Evolutionary conservation across 2,329 filamentous ascomycete species (phyloP), one percentile per base, ranked within the genome.

Genomic region (Cyphellophora attinorum): DNA sequence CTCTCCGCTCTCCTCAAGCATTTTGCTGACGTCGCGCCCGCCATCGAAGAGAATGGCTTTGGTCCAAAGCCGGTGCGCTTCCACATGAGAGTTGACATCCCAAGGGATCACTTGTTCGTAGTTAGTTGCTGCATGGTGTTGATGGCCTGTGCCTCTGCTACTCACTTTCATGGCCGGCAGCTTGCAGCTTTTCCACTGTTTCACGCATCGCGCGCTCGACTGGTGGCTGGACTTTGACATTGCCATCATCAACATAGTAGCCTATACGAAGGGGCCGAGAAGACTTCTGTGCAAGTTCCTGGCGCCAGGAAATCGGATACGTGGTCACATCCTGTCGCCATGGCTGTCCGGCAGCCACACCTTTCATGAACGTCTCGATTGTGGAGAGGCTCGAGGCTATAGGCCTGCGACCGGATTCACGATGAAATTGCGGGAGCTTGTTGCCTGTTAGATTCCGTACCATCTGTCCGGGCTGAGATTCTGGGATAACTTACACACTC

Each of bases 201-300:
- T 60, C 51, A 2, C 56, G 52, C 4, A 82, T 51, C 2, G 74
- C 43, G 5, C 54, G 56, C 0, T 62, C 56, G 2, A 82, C 64
- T 0, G 79, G 79, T 2, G 79, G 78, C 33, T 81, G 80, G 0
- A 79, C 79, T 23, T 41, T 62, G 3, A 80, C 76, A 33, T 75
- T 62, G 8, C 68, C 72, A 50, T 83, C 80, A 52, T 79, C 61
- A 67, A 69, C 75, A 54, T 82, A 62, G 18, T 83, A 68, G 3
- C 62, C 79, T 34, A 84, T 60, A 25, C 60, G 68, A 12, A 81
- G 53, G 17, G 39, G 5, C 27, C 39, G 12, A 21, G 3, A 14
- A 11, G n/a, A 46, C 28, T 53, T 55, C 3, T 54, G 42, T 41
- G 65, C 73, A 0, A 57, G 29, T 1, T 56, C 48, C 8, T 66